These are phyloP conservation scores for Aurifilum marmelostoma DNA, from an alignment of 2,329 filamentous ascomycete species.

Conservation along the genomic window DNA sequence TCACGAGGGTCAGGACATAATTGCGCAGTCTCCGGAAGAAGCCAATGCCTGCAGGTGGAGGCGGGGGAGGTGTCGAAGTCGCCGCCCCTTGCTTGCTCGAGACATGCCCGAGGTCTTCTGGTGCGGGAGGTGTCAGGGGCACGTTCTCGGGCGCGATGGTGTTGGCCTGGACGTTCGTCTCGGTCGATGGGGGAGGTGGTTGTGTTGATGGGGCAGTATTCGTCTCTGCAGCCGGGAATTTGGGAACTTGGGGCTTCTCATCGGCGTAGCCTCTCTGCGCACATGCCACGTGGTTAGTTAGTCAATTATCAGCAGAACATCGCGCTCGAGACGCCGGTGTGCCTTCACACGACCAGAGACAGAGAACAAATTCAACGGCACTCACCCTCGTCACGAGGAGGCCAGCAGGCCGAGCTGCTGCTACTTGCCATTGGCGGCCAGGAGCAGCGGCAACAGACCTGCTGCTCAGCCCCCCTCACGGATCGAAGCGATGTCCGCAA, in stretches of 20 bases:
- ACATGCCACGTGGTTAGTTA: not conserved
- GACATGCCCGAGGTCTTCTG: constrained; percentile 33
- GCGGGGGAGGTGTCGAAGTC: constrained; percentile 42
- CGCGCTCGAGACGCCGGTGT: constrained; percentile 19
- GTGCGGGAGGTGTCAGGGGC: constrained; percentile 46
- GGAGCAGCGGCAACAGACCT: constrained; percentile 56
- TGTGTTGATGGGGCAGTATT: constrained; percentile 51
- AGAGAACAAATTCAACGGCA: constrained; percentile 5
- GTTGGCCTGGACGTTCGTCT: constrained; percentile 44
- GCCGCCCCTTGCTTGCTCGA: constrained; percentile 33
- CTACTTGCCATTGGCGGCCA: constrained; percentile 61
- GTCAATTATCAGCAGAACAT: constrained; percentile 27
- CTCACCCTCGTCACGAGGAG: constrained; percentile 47
- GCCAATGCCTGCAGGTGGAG: constrained; percentile 56
- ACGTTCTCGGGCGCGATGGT: constrained; percentile 44
- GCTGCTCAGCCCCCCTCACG: constrained; percentile 61
- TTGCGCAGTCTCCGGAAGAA: constrained; percentile 74
- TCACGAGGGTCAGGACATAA: constrained; percentile 74
- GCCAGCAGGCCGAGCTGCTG: constrained; percentile 42
- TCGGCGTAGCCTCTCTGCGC: constrained; percentile 62
- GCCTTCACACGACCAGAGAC: constrained; percentile 31
- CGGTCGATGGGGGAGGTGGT: constrained; percentile 40
- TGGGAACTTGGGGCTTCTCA: constrained; percentile 51
- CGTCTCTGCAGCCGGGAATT: constrained; percentile 58
- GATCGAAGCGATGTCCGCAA: constrained; percentile 71